phyloP scores from a whole-genome alignment of 345 rosid species.

The Mallotus nudiflorus region DNA sequence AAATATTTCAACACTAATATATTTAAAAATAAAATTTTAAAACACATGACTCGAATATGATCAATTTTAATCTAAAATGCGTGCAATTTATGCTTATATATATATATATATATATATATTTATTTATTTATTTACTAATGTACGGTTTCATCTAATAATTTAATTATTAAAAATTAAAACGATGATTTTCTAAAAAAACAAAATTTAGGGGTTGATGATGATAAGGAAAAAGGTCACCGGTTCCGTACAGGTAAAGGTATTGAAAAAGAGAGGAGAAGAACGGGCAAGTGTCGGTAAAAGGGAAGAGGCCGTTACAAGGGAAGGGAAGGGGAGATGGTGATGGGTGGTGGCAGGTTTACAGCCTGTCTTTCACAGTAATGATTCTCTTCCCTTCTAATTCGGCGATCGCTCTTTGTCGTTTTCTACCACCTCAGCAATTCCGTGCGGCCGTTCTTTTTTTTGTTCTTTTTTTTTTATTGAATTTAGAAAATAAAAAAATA shows the following conservation, averaged over 20 bases:
- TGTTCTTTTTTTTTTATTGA: constrained; percentile 1
- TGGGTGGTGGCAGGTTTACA: constrained; percentile 54
- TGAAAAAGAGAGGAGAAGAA: constrained; percentile 21
- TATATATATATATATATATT: no score
- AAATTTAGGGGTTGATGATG: neutral
- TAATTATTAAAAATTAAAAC: no score
- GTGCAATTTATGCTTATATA: no score
- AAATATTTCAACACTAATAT: no score
- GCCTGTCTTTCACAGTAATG: constrained; percentile 56
- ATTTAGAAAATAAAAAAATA: neutral
- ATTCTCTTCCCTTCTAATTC: constrained; percentile 57
- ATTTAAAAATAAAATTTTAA: no score
- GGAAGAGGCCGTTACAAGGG: constrained; percentile 42
- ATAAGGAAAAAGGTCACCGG: constrained; percentile 18
- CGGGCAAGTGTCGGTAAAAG: constrained; percentile 41
- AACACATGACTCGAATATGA: no score
- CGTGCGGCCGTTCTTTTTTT: constrained; percentile 35
- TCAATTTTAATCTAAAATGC: no score
- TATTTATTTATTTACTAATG: no score
- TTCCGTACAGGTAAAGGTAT: constrained; percentile 49
- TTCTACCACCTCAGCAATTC: constrained; percentile 59
- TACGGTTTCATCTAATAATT: no score
- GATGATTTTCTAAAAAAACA: no score
- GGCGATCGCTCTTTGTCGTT: constrained; percentile 72
- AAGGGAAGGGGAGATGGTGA: constrained; percentile 4